Base-by-base conservation (phyloP, 441 rosid genomes). In the Eruca vesicaria region DNA sequence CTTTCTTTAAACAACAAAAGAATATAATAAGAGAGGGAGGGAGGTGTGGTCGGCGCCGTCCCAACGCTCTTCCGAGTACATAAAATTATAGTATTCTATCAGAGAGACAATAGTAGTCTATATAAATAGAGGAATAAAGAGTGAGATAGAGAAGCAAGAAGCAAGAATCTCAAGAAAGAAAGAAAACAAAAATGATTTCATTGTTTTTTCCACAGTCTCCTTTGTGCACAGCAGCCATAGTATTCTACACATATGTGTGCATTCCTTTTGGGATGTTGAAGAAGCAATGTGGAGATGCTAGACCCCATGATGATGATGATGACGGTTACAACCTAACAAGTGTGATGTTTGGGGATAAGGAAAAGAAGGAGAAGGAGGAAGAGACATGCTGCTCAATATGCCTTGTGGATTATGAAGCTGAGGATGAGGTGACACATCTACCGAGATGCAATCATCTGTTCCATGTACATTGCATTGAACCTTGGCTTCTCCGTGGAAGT, bases 301-400 rank as follows among this genome's bases (percentile, higher is more conserved):
- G 57, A 11, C 69, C 52, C 14, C 71, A 71, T 29, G 33, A 60
- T 3, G 79, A 76, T 15, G 74, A 33, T 6, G 79, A 78, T 14
- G 75, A 32, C 4, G 55, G 33, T 29, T 53, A 28, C 65, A 68
- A 28, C 55, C 28, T 43, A 78, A 43, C 78, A 52, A 21, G 82
- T 68, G 65, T 71, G 76, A 82, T 81, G 80, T 87, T 82, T 18
- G 59, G 67, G 71, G 87, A 84, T 45, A 52, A 82, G 84, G 75
- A 33, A 70, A 66, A 43, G 1, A 66, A 43, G 2, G 23, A 19
- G 26, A 81, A 61, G 15, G 78, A 63, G 18, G 82, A 63, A 18
- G 76, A 62, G 5, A 66, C 19, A 20, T 88, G 92, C 71, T 92
- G 97, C 70, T 81, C 90, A 21, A 84, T 92, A 63, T 92, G 97